Conservation (phyloP, 768 basidiomycete genomes). For the Russula ochroleuca region DNA sequence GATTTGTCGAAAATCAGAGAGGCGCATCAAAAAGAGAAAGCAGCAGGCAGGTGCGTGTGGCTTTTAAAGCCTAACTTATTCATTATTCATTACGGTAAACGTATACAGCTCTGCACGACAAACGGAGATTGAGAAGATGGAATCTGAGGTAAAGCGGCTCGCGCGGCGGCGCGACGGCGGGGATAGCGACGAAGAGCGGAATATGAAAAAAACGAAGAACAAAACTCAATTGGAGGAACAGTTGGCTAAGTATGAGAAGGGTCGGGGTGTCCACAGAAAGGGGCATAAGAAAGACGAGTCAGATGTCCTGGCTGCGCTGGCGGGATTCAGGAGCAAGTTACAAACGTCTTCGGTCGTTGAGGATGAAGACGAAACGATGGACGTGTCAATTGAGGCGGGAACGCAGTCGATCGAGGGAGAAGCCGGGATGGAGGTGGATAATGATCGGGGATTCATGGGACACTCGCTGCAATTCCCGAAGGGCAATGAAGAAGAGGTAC, state of each 20-base stretch:
- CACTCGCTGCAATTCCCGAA: slow-evolving; percentile 76
- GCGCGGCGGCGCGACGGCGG: slow-evolving; percentile 54
- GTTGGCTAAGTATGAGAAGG: slow-evolving; percentile 73
- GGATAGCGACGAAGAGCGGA: slow-evolving; percentile 63
- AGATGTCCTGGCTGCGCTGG: slow-evolving; percentile 63
- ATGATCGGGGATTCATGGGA: slow-evolving; percentile 67
- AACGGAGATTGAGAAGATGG: slow-evolving; percentile 81
- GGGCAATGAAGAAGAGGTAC: slow-evolving; percentile 67
- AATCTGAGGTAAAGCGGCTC: slow-evolving; percentile 80
- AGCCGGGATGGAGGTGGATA: slow-evolving; percentile 67
- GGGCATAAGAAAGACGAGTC: slow-evolving; percentile 62
- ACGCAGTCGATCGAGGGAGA: slow-evolving; percentile 39
- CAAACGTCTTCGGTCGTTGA: slow-evolving; percentile 38
- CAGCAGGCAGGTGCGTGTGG: slow-evolving; percentile 49
- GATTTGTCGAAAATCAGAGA: slow-evolving; percentile 73
- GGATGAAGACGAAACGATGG: slow-evolving; percentile 30
- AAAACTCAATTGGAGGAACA: slow-evolving; percentile 79
- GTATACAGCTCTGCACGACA: slow-evolving; percentile 56
- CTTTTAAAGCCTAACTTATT: not conserved
- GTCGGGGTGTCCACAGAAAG: slow-evolving; percentile 52
- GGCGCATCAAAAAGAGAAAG: slow-evolving; percentile 68
- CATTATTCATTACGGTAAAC: slow-evolving; percentile 7
- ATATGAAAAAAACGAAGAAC: slow-evolving; percentile 52
- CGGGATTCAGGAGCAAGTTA: slow-evolving; percentile 67
- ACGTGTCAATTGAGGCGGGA: slow-evolving; percentile 25